Conservation (phyloP, 2,329 filamentous ascomycete genomes). For the Xylaria sp. region DNA sequence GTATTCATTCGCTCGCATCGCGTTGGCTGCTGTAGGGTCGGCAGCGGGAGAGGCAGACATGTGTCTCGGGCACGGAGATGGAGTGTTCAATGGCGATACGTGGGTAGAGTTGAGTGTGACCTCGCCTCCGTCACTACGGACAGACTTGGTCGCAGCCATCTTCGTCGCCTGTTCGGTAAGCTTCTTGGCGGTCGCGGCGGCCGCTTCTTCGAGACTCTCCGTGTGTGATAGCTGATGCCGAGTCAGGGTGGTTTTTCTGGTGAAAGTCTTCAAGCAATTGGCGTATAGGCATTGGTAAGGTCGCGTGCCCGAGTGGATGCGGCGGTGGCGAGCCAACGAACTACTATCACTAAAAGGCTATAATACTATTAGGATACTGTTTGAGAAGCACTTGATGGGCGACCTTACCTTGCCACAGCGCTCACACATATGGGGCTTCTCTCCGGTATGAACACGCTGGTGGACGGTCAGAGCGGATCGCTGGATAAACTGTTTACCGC, state of each 20-base stretch:
- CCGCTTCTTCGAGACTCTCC: slow-evolving; percentile 90
- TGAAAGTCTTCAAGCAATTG: slow-evolving; percentile 98
- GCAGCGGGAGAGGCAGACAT: slow-evolving; percentile 74
- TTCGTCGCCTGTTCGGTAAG: slow-evolving; percentile 50
- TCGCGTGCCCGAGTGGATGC: slow-evolving; percentile 91
- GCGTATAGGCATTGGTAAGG: slow-evolving; percentile 97
- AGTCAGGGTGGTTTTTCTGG: slow-evolving; percentile 87
- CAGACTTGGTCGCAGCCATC: slow-evolving; percentile 36
- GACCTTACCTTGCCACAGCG: slow-evolving; percentile 81
- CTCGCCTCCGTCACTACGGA: slow-evolving; percentile 66
- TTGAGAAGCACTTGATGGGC: neutral
- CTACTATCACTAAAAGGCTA: slow-evolving; percentile 96
- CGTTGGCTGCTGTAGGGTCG: slow-evolving; percentile 64
- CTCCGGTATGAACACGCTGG: slow-evolving; percentile 89
- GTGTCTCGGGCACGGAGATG: slow-evolving; percentile 74
- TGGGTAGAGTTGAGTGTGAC: slow-evolving; percentile 57
- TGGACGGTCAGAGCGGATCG: slow-evolving; percentile 93
- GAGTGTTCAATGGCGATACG: slow-evolving; percentile 70
- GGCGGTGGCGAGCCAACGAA: slow-evolving; percentile 84
- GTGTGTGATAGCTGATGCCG: slow-evolving; percentile 95
- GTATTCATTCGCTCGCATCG: slow-evolving; percentile 68
- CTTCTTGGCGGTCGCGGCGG: slow-evolving; percentile 79
- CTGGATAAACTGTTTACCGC: slow-evolving; percentile 96
- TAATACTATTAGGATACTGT: slow-evolving; percentile 22
- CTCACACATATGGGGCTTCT: slow-evolving; percentile 98